These are phyloP conservation scores for Limonium bicolor DNA, from an alignment of 148 eudicot genomes.

Conservation along the genomic window DNA sequence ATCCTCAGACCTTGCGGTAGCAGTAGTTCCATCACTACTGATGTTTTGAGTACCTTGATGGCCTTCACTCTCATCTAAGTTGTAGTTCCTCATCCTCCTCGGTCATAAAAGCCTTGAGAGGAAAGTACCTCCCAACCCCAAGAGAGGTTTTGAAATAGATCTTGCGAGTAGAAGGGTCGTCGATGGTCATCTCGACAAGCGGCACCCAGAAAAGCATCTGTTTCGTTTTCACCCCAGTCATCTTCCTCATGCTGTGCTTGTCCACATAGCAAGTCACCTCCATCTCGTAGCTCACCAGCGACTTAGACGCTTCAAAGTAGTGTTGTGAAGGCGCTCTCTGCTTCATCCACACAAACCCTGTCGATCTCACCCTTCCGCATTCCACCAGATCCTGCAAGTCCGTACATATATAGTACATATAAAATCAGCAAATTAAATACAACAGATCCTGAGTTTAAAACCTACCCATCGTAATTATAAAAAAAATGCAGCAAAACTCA, in stretches of 20 bases:
- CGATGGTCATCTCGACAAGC: slow-evolving; percentile 60
- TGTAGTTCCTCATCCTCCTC: slow-evolving; percentile 52
- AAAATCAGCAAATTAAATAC: no score
- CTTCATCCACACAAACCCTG: slow-evolving; percentile 94
- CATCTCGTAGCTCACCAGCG: slow-evolving; percentile 39
- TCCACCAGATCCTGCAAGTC: slow-evolving; percentile 36
- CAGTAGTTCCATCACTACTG: no score
- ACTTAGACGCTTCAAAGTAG: slow-evolving; percentile 37
- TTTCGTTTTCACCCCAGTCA: slow-evolving; percentile 79
- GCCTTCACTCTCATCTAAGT: no score
- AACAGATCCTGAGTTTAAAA: no score
- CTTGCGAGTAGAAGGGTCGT: slow-evolving; percentile 16
- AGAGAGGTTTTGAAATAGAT: slow-evolving; percentile 53
- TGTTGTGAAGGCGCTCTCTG: slow-evolving; percentile 61
- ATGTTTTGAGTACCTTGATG: no score
- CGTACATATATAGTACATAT: no score
- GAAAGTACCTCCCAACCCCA: slow-evolving; percentile 64
- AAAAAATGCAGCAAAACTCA: no score
- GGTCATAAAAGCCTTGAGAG: slow-evolving; percentile 52
- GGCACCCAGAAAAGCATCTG: slow-evolving; percentile 70
- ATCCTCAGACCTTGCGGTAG: no score
- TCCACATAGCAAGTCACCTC: slow-evolving; percentile 73
- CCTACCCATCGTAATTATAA: no score
- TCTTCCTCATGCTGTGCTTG: slow-evolving; percentile 55
- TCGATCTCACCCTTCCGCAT: slow-evolving; percentile 60